Evolutionary conservation across 2,329 filamentous ascomycete genomes (phyloP).

Genomic region (Diaporthe capsici): DNA sequence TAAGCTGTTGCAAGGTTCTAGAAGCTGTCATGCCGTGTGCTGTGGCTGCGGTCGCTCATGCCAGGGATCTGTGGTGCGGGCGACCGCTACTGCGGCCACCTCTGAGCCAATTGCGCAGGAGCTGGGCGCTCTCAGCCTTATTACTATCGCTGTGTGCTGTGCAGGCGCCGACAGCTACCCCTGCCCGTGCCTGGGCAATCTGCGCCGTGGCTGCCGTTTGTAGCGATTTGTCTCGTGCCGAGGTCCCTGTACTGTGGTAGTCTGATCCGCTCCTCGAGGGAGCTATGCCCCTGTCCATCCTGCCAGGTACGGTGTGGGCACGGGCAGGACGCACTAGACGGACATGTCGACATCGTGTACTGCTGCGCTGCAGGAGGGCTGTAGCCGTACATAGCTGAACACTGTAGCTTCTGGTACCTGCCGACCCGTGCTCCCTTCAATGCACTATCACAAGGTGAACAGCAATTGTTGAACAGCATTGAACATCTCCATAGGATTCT

Average conservation of each 20-base stretch:
- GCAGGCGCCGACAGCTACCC: background rate
- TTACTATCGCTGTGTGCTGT: background rate
- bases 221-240: constrained; percentile 15
- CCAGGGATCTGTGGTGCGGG: constrained; percentile 12
- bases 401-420: constrained; percentile 3
- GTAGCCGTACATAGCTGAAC: background rate
- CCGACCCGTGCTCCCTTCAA: constrained; percentile 9
- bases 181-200: constrained; percentile 8
- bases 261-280: background rate
- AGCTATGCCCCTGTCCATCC: background rate
- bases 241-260: constrained; percentile 4
- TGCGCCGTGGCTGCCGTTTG: background rate
- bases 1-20: background rate
- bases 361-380: background rate
- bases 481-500: background rate
- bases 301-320: constrained; percentile 17
- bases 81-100: constrained; percentile 18
- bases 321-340: background rate
- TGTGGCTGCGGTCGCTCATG: constrained; percentile 5
- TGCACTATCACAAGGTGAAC: background rate
- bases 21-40: background rate
- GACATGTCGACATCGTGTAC: constrained; percentile 20
- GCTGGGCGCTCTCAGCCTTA: constrained; percentile 19
- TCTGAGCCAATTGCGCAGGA: constrained; percentile 8
- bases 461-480: constrained; percentile 5